Evolutionary conservation across 1,284 basidiomycete species (phyloP).

Genomic region (Wallemia hederae): DNA sequence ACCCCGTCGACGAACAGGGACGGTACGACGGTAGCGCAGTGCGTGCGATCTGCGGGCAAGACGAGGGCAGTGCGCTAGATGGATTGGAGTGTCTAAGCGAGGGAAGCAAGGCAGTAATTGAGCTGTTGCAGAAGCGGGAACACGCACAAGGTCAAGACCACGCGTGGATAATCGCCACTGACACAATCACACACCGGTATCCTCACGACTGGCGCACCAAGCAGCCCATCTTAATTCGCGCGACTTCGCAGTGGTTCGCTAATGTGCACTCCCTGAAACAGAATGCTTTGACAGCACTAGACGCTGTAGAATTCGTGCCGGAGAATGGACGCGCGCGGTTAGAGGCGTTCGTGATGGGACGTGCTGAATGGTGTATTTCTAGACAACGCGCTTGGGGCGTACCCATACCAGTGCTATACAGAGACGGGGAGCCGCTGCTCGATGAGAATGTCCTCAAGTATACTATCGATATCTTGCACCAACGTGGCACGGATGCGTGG

Average conservation of each 20-base stretch:
- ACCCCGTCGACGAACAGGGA: constrained; percentile 60
- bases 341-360: constrained; percentile 50
- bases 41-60: constrained; percentile 1
- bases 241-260: constrained; percentile 95
- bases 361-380: constrained; percentile 98
- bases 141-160: too few relatives aligned
- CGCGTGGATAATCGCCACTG: constrained; percentile 32
- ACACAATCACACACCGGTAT: constrained; percentile 58
- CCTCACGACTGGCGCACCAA: constrained; percentile 96
- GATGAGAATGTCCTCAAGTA: constrained; percentile 37
- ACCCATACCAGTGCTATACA: constrained; percentile 65
- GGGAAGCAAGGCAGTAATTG: constrained; percentile 37
- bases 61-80: constrained; percentile 22
- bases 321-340: constrained; percentile 46
- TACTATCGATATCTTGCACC: constrained; percentile 42
- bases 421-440: constrained; percentile 35
- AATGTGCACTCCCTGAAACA: constrained; percentile 61
- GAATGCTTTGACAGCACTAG: constrained; percentile 37
- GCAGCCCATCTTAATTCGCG: constrained; percentile 70
- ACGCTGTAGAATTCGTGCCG: constrained; percentile 50
- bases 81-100: constrained; percentile 42
- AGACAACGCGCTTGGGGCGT: constrained; percentile 95
- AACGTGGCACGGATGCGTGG: constrained; percentile 56
- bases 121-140: constrained; percentile 27
- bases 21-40: constrained; percentile 22